phyloP scores from a whole-genome alignment of 2,329 filamentous ascomycete genomes.

The Diaporthe velutina region DNA sequence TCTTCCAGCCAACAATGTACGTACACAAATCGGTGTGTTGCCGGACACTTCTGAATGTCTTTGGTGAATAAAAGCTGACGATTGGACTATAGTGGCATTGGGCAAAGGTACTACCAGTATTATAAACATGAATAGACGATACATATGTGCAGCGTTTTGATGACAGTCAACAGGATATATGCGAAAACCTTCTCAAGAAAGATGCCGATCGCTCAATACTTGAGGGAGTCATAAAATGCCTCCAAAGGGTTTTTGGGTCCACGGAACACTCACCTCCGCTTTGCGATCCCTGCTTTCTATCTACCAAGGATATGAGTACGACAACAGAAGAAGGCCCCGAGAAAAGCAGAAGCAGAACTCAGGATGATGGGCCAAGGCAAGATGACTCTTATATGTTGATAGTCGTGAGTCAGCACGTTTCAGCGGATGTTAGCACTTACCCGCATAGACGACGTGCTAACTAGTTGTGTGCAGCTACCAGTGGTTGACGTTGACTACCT shows the following conservation, averaged over 20 bases:
- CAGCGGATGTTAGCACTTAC: neutral
- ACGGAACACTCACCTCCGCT: neutral
- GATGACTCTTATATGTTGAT: neutral
- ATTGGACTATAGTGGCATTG: constrained; percentile 17
- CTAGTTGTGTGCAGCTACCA: neutral
- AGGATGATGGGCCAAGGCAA: neutral
- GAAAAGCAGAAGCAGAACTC: neutral
- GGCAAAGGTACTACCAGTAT: constrained; percentile 12
- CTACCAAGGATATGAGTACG: neutral
- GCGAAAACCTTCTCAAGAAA: neutral
- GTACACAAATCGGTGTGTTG: neutral
- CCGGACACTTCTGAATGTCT: neutral
- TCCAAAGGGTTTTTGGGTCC: neutral
- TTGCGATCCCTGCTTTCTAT: neutral
- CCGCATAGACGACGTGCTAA: neutral
- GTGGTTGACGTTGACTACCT: constrained; percentile 11
- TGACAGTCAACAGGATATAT: neutral
- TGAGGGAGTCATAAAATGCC: neutral
- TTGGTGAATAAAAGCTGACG: neutral
- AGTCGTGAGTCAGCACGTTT: neutral
- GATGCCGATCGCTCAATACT: neutral
- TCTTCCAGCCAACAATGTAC: constrained; percentile 11
- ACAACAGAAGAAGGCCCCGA: neutral
- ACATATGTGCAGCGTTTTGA: neutral
- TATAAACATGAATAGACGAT: neutral